Evolutionary conservation across 768 basidiomycete genomes (phyloP).

Genomic region (Leccinum sublutescens): DNA sequence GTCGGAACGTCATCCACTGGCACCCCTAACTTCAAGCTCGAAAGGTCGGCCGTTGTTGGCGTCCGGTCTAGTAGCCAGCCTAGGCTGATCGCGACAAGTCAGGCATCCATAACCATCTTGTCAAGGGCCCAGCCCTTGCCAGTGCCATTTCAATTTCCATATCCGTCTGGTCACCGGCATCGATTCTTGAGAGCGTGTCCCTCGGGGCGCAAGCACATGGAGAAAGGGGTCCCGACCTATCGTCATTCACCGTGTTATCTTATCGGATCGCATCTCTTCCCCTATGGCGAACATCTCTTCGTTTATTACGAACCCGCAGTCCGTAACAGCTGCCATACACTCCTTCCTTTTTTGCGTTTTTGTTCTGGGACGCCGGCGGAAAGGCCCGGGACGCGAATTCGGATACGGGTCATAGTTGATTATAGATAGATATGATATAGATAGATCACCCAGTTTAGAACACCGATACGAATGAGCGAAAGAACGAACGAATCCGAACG

Average conservation of each 20-base stretch:
- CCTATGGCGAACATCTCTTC: background rate
- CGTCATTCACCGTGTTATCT: conserved; percentile 13
- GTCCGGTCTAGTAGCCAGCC: background rate
- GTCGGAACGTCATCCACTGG: background rate
- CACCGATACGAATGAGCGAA: background rate
- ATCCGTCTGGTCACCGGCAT: conserved; percentile 6
- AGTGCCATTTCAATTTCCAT: background rate
- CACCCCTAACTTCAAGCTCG: background rate
- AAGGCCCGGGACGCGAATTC: conserved; percentile 3
- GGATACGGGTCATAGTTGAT: background rate
- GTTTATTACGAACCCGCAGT: background rate
- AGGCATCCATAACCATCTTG: background rate
- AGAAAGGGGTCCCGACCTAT: background rate
- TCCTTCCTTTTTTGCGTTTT: background rate
- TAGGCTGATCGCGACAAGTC: background rate
- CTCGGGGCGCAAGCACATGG: conserved; percentile 12
- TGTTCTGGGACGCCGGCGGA: background rate
- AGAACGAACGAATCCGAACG: background rate
- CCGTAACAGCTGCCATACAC: background rate
- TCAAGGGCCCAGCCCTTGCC: background rate
- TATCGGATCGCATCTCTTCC: conserved; percentile 13
- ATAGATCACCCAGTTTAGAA: background rate
- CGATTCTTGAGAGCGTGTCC: conserved; percentile 3
- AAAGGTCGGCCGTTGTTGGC: background rate
- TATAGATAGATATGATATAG: background rate